Conservation (phyloP, 352 stramenopile species). For the Globisporangium acanthophoron region DNA sequence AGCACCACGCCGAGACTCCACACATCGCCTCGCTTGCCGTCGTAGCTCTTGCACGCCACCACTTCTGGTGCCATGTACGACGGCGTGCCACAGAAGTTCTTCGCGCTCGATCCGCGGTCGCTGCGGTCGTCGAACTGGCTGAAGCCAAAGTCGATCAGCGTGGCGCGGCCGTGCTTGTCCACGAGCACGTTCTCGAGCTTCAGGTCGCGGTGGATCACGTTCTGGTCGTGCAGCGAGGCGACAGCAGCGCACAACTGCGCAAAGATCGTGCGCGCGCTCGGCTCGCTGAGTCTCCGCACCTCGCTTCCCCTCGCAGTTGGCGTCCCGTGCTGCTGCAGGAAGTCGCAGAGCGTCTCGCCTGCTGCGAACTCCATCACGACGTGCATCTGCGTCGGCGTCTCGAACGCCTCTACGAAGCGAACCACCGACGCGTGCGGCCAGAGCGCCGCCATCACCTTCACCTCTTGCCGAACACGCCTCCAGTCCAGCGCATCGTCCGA, state of each 20-base stretch:
- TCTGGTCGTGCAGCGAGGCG: conserved; percentile 36
- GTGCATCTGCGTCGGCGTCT: conserved; percentile 50
- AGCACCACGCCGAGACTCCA: conserved; percentile 60
- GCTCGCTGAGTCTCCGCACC: conserved; percentile 23
- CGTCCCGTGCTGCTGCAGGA: conserved; percentile 18
- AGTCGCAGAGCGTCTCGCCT: conserved; percentile 38
- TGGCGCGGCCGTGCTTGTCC: conserved; percentile 23
- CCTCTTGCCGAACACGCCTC: conserved; percentile 54
- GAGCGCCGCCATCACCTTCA: conserved; percentile 36
- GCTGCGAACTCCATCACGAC: conserved; percentile 46
- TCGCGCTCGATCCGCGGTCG: conserved; percentile 15
- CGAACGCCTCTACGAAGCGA: conserved; percentile 52
- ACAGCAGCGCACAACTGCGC: conserved; percentile 29
- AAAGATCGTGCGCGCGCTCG: conserved; percentile 34
- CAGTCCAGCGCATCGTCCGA: conserved; percentile 39
- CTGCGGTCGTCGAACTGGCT: conserved; percentile 35
- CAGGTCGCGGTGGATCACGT: conserved; percentile 65
- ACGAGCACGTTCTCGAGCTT: conserved; percentile 78
- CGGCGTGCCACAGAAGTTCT: conserved; percentile 74
- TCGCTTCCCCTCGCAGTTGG: conserved; percentile 17
- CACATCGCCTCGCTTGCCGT: conserved; percentile 41
- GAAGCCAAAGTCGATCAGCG: conserved; percentile 71
- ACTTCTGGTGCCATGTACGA: conserved; percentile 82
- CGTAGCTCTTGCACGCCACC: conserved; percentile 43
- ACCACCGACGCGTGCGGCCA: conserved; percentile 35